A percentile compares a stretch with the other conserved stretches of the same genome.
phyloP scores from a whole-genome alignment of 257 asterid species.

The Solanum neorickii region DNA sequence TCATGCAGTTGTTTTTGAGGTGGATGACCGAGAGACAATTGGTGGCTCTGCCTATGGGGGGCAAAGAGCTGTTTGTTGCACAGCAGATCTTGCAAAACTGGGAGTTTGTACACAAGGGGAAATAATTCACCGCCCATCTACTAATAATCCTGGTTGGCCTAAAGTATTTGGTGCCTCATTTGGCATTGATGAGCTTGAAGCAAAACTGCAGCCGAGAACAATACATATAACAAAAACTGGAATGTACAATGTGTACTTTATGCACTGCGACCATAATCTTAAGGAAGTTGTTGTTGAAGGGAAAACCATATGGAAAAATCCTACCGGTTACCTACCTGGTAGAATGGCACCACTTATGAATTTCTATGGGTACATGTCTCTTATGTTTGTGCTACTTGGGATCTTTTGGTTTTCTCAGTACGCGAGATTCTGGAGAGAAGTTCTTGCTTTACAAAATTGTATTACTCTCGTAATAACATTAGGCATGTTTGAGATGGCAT shows the following conservation, averaged over 20 bases:
- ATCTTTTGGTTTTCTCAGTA: slow-evolving; percentile 90
- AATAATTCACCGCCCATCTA: slow-evolving; percentile 70
- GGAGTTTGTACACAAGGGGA: slow-evolving; percentile 81
- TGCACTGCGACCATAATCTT: slow-evolving; percentile 77
- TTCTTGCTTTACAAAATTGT: slow-evolving; percentile 77
- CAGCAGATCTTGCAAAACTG: slow-evolving; percentile 83
- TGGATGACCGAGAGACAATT: slow-evolving; percentile 70
- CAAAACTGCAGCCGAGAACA: slow-evolving; percentile 47
- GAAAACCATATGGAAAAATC: slow-evolving; percentile 90
- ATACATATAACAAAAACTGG: slow-evolving; percentile 75
- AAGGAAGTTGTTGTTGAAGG: slow-evolving; percentile 65
- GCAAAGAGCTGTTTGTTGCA: slow-evolving; percentile 89
- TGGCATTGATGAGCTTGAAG: slow-evolving; percentile 36
- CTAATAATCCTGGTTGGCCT: slow-evolving; percentile 81
- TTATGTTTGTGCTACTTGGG: slow-evolving; percentile 69
- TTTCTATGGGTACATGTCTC: slow-evolving; percentile 81
- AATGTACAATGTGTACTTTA: slow-evolving; percentile 87
- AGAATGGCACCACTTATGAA: slow-evolving; percentile 96
- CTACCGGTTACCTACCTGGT: slow-evolving; percentile 87
- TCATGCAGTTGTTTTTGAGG: slow-evolving; percentile 77
- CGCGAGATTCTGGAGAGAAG: slow-evolving; percentile 87
- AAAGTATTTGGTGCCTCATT: slow-evolving; percentile 60
- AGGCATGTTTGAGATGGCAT: slow-evolving; percentile 88
- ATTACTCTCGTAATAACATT: slow-evolving; percentile 72
- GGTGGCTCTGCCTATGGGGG: slow-evolving; percentile 99